Evolutionary conservation across 2,329 filamentous ascomycete species (phyloP).

Genomic region (Domatiomyces catenatus): DNA sequence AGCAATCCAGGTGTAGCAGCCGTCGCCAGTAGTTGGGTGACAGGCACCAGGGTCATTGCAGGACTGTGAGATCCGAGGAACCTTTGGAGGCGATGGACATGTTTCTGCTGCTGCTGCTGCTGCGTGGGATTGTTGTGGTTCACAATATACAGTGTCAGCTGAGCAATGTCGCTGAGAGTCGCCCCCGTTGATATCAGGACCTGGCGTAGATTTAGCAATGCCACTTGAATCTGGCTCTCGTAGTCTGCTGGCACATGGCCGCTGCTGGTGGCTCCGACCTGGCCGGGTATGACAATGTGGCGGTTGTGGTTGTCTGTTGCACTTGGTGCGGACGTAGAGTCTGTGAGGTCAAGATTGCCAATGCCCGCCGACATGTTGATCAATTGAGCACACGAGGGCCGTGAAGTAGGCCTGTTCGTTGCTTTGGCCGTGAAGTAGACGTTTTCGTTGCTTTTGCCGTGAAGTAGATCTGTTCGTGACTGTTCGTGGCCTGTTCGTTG

Average conservation of each 20-base stretch:
- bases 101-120: conserved; percentile 20
- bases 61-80: conserved; percentile 29
- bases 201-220: conserved; percentile 26
- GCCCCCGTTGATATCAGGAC: conserved; percentile 25
- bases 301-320: conserved; percentile 6
- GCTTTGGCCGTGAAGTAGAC: too few relatives aligned
- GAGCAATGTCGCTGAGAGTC: conserved; percentile 25
- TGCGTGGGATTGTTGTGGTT: conserved; percentile 27
- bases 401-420: too few relatives aligned
- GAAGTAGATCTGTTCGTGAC: too few relatives aligned
- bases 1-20: conserved; percentile 21
- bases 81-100: conserved; percentile 24
- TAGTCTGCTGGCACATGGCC: conserved; percentile 24
- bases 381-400: too few relatives aligned
- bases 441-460: too few relatives aligned
- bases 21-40: conserved; percentile 27
- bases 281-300: conserved; percentile 19
- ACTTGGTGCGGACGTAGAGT: conserved; percentile 4
- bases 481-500: too few relatives aligned
- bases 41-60: conserved; percentile 30
- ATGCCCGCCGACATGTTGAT: not conserved
- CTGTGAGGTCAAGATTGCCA: conserved; percentile 2
- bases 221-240: conserved; percentile 29
- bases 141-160: conserved; percentile 31
- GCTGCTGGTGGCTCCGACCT: conserved; percentile 22